Percentiles rank a stretch among this genome's conserved stretches.
Conservation (phyloP, 2,329 filamentous ascomycete species). For the Microsporum ferrugineum region DNA sequence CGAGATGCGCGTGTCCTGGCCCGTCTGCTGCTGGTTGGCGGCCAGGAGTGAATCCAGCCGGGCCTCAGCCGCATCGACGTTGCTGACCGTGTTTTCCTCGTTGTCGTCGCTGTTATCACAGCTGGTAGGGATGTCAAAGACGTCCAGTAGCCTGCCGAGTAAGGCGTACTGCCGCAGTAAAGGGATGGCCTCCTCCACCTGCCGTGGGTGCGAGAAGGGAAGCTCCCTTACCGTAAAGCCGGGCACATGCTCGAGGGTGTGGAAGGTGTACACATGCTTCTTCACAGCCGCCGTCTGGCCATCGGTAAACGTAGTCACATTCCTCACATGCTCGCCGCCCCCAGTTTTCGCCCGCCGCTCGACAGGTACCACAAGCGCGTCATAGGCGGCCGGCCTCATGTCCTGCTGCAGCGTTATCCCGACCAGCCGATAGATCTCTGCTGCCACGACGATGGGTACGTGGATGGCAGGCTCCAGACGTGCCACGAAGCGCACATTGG, state of each 20-base stretch:
- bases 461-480: conserved; percentile 33
- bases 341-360: neutral
- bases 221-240: conserved; percentile 33
- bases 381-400: conserved; percentile 30
- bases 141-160: conserved; percentile 28
- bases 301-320: neutral
- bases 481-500: conserved; percentile 36
- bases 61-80: conserved; percentile 31
- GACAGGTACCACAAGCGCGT: conserved; percentile 27
- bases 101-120: neutral
- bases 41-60: conserved; percentile 48
- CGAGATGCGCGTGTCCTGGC: neutral
- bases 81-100: conserved; percentile 20
- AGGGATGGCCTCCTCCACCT: conserved; percentile 34
- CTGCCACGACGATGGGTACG: conserved; percentile 32
- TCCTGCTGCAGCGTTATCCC: conserved; percentile 31
- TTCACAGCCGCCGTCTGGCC: conserved; percentile 18
- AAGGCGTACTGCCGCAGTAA: conserved; percentile 36
- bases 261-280: conserved; percentile 34
- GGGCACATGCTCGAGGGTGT: conserved; percentile 31
- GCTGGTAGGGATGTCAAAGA: conserved; percentile 21
- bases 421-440: conserved; percentile 32
- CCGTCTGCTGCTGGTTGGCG: neutral
- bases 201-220: conserved; percentile 36
- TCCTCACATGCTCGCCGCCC: conserved; percentile 14